These are phyloP conservation scores for Hyaloscypha finlandica DNA, from an alignment of 495 filamentous ascomycete genomes.

Conservation along the genomic window DNA sequence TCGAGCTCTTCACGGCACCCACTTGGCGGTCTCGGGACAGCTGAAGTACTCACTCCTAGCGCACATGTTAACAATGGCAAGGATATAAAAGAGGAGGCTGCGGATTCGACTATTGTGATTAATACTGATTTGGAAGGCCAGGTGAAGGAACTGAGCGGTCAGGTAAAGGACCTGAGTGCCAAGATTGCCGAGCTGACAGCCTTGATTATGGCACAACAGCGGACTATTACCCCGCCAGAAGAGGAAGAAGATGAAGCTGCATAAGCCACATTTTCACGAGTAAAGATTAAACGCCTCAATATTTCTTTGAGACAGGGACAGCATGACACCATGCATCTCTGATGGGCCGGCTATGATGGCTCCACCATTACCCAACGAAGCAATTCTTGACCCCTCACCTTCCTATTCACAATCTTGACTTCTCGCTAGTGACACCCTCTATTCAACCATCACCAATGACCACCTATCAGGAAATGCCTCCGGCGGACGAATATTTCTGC, in stretches of 20 bases:
- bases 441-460: neutral
- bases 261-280: neutral
- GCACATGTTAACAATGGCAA: neutral
- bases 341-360: no score
- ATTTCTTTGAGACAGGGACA: neutral
- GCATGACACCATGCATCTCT: neutral
- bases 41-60: conserved; percentile 12
- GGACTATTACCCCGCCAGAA: neutral
- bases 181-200: conserved; percentile 35
- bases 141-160: conserved; percentile 21
- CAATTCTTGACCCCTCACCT: neutral
- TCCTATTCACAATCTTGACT: neutral
- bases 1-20: conserved; percentile 15
- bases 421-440: neutral
- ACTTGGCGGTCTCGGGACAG: neutral
- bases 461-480: neutral
- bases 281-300: neutral
- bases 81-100: conserved; percentile 1
- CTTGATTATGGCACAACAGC: conserved; percentile 34
- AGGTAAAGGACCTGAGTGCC: conserved; percentile 29
- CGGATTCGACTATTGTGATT: conserved; percentile 6
- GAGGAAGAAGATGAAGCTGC: neutral
- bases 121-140: neutral
- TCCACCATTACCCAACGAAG: no score
- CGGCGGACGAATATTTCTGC: neutral